phyloP scores from a whole-genome alignment of 306 rosid genomes.

The Pachyrhizus erosus region DNA sequence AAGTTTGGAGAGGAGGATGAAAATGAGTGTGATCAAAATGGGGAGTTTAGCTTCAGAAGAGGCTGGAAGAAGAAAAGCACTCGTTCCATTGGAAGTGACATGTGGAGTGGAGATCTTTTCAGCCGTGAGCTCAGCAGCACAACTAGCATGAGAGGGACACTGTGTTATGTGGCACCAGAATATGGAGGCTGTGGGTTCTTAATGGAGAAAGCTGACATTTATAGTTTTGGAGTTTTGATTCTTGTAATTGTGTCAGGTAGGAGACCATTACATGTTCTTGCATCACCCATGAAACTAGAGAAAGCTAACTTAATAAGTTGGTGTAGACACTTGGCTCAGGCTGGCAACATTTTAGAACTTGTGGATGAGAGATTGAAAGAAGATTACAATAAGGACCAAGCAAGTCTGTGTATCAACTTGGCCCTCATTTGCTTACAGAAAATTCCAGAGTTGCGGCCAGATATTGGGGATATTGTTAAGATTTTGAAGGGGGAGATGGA shows the following conservation, averaged over 20 bases:
- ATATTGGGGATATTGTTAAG: slow-evolving; percentile 83
- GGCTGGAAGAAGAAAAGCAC: slow-evolving; percentile 80
- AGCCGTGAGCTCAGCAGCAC: slow-evolving; percentile 99
- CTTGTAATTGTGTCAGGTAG: slow-evolving; percentile 95
- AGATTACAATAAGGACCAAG: slow-evolving; percentile 79
- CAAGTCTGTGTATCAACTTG: slow-evolving; percentile 80
- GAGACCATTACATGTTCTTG: slow-evolving; percentile 86
- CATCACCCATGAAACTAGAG: slow-evolving; percentile 97
- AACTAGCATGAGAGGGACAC: slow-evolving; percentile 95
- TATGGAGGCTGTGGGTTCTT: slow-evolving; percentile 83
- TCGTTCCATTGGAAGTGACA: slow-evolving; percentile 72
- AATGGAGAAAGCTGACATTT: slow-evolving; percentile 92
- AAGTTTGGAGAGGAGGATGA: slow-evolving; percentile 52
- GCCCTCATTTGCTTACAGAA: slow-evolving; percentile 82
- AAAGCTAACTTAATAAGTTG: slow-evolving; percentile 92
- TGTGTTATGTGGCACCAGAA: slow-evolving; percentile 94
- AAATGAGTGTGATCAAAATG: slow-evolving; percentile 61
- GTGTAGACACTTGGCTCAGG: slow-evolving; percentile 88
- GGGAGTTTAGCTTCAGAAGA: slow-evolving; percentile 92
- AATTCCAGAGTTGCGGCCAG: slow-evolving; percentile 89
- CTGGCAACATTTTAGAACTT: slow-evolving; percentile 80
- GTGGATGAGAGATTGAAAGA: slow-evolving; percentile 83
- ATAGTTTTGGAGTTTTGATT: slow-evolving; percentile 89
- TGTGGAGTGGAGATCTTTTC: slow-evolving; percentile 88
- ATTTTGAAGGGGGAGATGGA: slow-evolving; percentile 91